These are phyloP conservation scores for Diplodia mutila DNA, from an alignment of 2,329 filamentous ascomycete genomes.

Conservation along the genomic window DNA sequence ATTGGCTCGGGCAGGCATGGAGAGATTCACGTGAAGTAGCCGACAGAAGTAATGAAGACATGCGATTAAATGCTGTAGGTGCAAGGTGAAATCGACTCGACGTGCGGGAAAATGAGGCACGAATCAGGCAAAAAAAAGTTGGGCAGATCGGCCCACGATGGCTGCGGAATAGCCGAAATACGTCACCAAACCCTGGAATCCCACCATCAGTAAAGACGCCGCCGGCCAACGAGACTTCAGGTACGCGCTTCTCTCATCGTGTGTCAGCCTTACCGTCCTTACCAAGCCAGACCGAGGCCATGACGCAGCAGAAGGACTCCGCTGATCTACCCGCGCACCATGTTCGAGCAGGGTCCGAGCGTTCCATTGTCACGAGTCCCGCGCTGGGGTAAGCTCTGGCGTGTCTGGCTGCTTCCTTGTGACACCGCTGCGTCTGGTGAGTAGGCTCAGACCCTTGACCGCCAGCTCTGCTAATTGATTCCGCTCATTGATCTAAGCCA, in stretches of 20 bases:
- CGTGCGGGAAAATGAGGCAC: neutral
- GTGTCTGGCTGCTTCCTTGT: conserved; percentile 2
- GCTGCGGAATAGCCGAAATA: neutral
- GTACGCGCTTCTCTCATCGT: neutral
- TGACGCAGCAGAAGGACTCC: conserved; percentile 1
- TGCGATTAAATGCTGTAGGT: neutral
- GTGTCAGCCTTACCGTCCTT: conserved; percentile 1
- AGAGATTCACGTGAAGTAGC: neutral
- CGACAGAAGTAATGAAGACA: neutral
- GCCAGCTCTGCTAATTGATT: neutral
- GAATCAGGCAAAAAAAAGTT: conserved; percentile 3
- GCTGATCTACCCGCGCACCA: conserved; percentile 11
- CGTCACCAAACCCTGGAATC: conserved; percentile 10
- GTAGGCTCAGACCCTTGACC: neutral
- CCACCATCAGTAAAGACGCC: neutral
- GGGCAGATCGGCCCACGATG: conserved; percentile 1
- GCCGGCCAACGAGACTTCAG: conserved; percentile 1
- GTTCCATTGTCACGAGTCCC: conserved; percentile 14
- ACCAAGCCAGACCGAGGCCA: neutral
- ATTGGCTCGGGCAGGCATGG: neutral
- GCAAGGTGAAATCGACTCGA: neutral
- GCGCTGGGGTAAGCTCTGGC: neutral
- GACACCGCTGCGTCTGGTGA: conserved; percentile 3
- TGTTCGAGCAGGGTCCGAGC: conserved; percentile 9
- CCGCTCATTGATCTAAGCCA: neutral